phyloP scores from a whole-genome alignment of 768 basidiomycete genomes.

The Podaxis rugospora region DNA sequence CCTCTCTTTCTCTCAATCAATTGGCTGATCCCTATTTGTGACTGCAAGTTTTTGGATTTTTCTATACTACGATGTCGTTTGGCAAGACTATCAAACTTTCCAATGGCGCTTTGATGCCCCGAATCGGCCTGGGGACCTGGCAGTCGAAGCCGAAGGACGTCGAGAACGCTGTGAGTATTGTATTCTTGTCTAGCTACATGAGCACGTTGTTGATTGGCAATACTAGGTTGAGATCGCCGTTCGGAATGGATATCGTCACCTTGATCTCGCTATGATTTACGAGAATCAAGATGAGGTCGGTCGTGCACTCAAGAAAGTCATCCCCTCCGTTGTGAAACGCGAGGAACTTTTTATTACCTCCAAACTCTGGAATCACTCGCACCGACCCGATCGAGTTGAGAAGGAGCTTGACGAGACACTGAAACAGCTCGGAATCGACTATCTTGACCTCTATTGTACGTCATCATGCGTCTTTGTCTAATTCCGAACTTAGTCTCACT shows the following conservation, averaged over 20 bases:
- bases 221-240: conserved; percentile 71
- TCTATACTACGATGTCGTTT: conserved; percentile 31
- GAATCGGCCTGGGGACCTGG: conserved; percentile 85
- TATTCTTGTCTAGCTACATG: neutral
- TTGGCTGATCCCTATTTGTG: neutral
- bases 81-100: conserved; percentile 37
- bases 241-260: conserved; percentile 73
- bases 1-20: neutral
- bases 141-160: conserved; percentile 72
- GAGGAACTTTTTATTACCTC: conserved; percentile 79
- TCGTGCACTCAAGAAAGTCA: conserved; percentile 69
- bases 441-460: conserved; percentile 79
- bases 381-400: conserved; percentile 63
- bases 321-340: conserved; percentile 72
- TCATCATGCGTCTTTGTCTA: conserved; percentile 8
- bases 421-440: conserved; percentile 63
- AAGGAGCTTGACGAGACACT: conserved; percentile 76
- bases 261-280: conserved; percentile 82
- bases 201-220: conserved; percentile 1
- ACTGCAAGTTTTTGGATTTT: neutral
- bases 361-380: conserved; percentile 79
- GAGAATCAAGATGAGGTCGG: conserved; percentile 78
- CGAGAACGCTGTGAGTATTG: conserved; percentile 54
- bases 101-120: conserved; percentile 54
- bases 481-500: neutral